Evolutionary conservation across 2,329 filamentous ascomycete species (phyloP).

Genomic region (Hypoxylon sp.): DNA sequence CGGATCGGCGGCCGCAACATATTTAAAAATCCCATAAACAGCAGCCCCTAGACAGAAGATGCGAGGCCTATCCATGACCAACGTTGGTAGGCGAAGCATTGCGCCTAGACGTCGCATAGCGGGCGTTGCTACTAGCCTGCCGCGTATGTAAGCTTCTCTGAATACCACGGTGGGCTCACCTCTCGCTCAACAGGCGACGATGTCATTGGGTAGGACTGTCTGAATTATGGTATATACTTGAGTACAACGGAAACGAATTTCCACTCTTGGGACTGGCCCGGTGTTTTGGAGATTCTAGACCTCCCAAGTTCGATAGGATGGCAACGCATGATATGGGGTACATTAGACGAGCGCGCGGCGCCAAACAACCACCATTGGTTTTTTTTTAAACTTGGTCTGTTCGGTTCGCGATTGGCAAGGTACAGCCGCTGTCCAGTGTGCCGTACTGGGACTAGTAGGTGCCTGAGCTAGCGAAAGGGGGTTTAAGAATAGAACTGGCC

Average conservation of each 20-base stretch:
- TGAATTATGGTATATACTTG: constrained; percentile 10
- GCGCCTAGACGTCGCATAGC: constrained; percentile 17
- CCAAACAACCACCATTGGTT: constrained; percentile 18
- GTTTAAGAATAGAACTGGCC: constrained; percentile 2
- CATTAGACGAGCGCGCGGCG: constrained; percentile 8
- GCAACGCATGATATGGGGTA: background rate
- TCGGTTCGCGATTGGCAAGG: constrained; percentile 17
- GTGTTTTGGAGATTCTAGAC: constrained; percentile 11
- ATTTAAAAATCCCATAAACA: constrained; percentile 15
- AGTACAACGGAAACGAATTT: constrained; percentile 20
- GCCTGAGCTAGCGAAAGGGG: constrained; percentile 17
- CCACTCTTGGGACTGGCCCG: constrained; percentile 23
- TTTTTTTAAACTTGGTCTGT: constrained; percentile 8
- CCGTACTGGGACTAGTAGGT: constrained; percentile 12
- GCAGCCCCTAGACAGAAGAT: constrained; percentile 19
- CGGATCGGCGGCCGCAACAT: constrained; percentile 10
- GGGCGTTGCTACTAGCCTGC: constrained; percentile 15
- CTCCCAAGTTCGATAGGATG: constrained; percentile 1
- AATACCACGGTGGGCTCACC: constrained; percentile 13
- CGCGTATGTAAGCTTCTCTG: constrained; percentile 12
- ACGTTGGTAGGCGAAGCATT: background rate
- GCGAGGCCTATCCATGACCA: constrained; percentile 14
- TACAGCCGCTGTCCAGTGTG: constrained; percentile 6
- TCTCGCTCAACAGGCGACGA: constrained; percentile 12
- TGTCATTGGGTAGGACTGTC: constrained; percentile 23